These are phyloP conservation scores for Candida coquimbonensis DNA, from an alignment of 805 yeast species.

Conservation along the genomic window DNA sequence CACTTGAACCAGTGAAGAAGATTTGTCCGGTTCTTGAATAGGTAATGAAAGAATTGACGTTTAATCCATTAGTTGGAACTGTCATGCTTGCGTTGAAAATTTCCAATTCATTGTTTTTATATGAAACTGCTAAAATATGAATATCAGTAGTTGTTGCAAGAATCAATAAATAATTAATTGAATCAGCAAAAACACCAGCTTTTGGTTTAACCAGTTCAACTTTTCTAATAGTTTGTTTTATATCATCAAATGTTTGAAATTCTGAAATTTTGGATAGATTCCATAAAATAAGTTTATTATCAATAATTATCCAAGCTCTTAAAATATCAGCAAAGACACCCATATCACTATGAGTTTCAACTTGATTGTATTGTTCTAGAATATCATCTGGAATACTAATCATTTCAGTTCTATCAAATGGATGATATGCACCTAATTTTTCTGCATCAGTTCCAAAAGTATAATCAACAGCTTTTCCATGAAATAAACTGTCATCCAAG, in stretches of 20 bases:
- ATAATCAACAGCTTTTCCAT: conserved; percentile 58
- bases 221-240: conserved; percentile 67
- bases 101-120: conserved; percentile 45
- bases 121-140: conserved; percentile 68
- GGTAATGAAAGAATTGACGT: conserved; percentile 54
- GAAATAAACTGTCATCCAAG: conserved; percentile 40
- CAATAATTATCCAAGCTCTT: conserved; percentile 82
- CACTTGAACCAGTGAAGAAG: conserved; percentile 75
- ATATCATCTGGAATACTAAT: conserved; percentile 76
- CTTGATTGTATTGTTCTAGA: conserved; percentile 60
- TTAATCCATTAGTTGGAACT: conserved; percentile 72
- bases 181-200: conserved; percentile 68
- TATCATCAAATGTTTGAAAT: conserved; percentile 75
- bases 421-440: conserved; percentile 47
- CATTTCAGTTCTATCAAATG: conserved; percentile 67
- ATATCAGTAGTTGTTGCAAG: conserved; percentile 78
- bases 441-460: conserved; percentile 49
- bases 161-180: conserved; percentile 65
- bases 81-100: conserved; percentile 78
- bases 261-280: conserved; percentile 58
- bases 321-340: conserved; percentile 78
- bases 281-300: conserved; percentile 81
- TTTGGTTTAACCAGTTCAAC: conserved; percentile 80
- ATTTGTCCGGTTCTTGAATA: conserved; percentile 67
- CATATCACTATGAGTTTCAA: conserved; percentile 64